A percentile compares a stretch with the other conserved stretches of the same genome.
phyloP scores from a whole-genome alignment of 2,329 filamentous ascomycete genomes.

The Colletotrichum lupini region DNA sequence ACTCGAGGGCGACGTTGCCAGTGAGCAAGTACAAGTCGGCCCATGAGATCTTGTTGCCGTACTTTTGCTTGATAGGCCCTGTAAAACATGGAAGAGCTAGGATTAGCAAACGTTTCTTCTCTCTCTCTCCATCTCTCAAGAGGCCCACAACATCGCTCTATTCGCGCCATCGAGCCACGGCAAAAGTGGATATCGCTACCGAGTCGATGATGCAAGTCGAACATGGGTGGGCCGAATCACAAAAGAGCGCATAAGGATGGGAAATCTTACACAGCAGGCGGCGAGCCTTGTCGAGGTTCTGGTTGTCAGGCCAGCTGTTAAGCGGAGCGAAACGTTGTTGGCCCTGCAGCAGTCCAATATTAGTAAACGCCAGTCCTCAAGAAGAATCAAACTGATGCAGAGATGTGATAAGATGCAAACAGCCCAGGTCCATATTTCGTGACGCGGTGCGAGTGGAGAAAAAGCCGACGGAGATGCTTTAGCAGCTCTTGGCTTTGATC shows the following conservation, averaged over 20 bases:
- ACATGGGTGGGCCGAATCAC: not conserved
- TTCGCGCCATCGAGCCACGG: not conserved
- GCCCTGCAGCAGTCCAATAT: slow-evolving; percentile 51
- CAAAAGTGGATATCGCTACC: not conserved
- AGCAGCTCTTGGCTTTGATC: slow-evolving; percentile 10
- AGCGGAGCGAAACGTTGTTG: slow-evolving; percentile 85
- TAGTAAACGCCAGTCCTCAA: slow-evolving; percentile 23
- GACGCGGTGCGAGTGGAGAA: slow-evolving; percentile 17
- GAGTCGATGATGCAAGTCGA: slow-evolving; percentile 3
- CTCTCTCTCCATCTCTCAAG: not conserved
- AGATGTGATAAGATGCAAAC: slow-evolving; percentile 9
- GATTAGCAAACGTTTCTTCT: not conserved
- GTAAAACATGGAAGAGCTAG: not conserved
- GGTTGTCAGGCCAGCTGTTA: slow-evolving; percentile 86
- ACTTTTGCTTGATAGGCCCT: slow-evolving; percentile 82
- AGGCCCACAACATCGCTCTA: slow-evolving; percentile 56
- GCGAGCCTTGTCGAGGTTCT: slow-evolving; percentile 82
- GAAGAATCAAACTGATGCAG: slow-evolving; percentile 11
- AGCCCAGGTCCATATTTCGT: slow-evolving; percentile 9
- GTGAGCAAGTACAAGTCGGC: slow-evolving; percentile 77
- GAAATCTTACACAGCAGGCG: slow-evolving; percentile 66
- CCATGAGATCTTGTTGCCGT: slow-evolving; percentile 86
- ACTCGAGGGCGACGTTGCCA: slow-evolving; percentile 82
- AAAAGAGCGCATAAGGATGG: not conserved
- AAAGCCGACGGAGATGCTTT: not conserved